Evolutionary conservation across 73 alveolate genomes (phyloP).

Genomic region (Paramecium caudatum): DNA sequence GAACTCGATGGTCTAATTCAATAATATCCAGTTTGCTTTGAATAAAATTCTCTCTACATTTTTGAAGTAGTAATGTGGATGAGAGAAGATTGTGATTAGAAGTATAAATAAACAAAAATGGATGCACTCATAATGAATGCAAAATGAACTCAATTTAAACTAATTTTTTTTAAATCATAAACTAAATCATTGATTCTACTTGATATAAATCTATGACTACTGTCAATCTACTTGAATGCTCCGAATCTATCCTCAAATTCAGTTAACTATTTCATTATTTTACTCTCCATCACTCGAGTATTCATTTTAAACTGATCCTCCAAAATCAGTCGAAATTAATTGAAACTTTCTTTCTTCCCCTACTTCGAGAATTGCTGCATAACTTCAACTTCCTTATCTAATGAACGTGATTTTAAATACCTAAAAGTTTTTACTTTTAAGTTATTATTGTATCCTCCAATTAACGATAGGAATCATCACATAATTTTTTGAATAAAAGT

Average conservation of each 20-base stretch:
- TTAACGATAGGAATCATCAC: constrained; percentile 58
- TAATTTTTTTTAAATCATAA: constrained; percentile 35
- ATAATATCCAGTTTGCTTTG: no score
- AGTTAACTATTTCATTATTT: background rate
- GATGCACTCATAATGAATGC: no score
- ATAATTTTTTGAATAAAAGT: constrained; percentile 42
- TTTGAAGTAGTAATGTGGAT: constrained; percentile 3
- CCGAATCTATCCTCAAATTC: constrained; percentile 25
- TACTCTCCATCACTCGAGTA: constrained; percentile 27
- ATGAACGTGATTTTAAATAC: background rate
- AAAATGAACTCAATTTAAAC: background rate
- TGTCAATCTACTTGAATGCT: constrained; percentile 10
- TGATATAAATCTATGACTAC: constrained; percentile 36
- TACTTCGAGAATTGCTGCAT: constrained; percentile 36
- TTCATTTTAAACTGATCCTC: constrained; percentile 19
- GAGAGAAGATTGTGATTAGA: constrained; percentile 54
- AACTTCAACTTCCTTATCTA: constrained; percentile 61
- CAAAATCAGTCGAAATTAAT: background rate
- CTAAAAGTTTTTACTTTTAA: background rate
- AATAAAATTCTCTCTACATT: background rate
- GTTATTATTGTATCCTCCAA: background rate
- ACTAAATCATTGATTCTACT: constrained; percentile 37
- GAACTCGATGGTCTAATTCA: no score
- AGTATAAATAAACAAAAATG: constrained; percentile 33
- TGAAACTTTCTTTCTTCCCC: constrained; percentile 44